Evolutionary conservation across 78 protist species (phyloP), one percentile per base, ranked within the genome.

Genomic region (Dictyostelium capitatum): DNA sequence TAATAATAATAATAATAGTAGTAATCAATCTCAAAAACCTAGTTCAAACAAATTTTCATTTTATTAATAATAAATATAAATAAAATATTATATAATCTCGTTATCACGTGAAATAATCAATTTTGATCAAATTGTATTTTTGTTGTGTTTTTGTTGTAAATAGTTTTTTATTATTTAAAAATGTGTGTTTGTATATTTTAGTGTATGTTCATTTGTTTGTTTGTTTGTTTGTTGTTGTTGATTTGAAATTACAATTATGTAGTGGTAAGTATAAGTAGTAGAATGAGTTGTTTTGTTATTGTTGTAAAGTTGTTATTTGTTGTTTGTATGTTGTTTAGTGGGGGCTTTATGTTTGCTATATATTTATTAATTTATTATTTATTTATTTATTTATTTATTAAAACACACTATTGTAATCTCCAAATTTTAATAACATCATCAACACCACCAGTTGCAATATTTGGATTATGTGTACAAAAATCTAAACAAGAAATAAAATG

Each of bases 401-500:
- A 64, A 64, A 64, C 19, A 64, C 17, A 70, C 72, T 91, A 91
- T 51, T 89, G 87, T 19, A 82, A 82, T 57, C 70, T 81, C 96
- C 96, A 93, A 54, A 93, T 79, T 65, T 93, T 93, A 14, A 93
- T 87, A 23, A 89, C 65, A 72, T 85, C 90, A 83, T 93, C 96
- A 1, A 93, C 92, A 64, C 94, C 91, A 28, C 96, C 96, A 5
- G 96, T 87, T 1, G 91, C 96, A 46, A 93, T 79, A 54, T 81
- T 82, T 20, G 96, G 96, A 41, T 79, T 93, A 20, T 81, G 90
- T 17, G 30, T 32, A 57, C 90, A 82, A 69, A 83, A 83, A 73
- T 93, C 96, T 77, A 93, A 82, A 81, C 96, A 93, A 12, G 90
- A 83, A 11, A 93, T 56, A 80, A 93, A 93, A 80, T 93, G 96